Conservation (phyloP, 306 rosid species). For the Fragaria vesca region DNA sequence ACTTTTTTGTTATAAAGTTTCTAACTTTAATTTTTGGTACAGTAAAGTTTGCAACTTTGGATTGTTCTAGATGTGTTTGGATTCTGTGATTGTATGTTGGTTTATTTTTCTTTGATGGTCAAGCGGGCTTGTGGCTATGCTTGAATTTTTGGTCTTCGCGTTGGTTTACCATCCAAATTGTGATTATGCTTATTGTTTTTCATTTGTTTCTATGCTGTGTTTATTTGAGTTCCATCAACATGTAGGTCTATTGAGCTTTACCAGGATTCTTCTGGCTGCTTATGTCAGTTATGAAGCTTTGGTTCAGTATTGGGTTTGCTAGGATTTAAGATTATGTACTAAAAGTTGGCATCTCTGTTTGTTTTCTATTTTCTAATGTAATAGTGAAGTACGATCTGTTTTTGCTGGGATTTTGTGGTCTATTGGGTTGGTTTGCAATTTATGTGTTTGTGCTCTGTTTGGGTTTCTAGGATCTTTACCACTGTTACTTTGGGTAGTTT, state of each 20-base stretch:
- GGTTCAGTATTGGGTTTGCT: slow-evolving; percentile 14
- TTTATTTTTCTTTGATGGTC: not conserved
- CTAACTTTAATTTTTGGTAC: not conserved
- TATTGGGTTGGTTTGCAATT: not conserved
- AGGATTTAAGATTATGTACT: not conserved
- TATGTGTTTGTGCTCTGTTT: slow-evolving; percentile 4
- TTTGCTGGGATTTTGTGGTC: not conserved
- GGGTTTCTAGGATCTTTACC: not conserved
- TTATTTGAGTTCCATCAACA: slow-evolving; percentile 11
- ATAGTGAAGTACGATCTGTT: not conserved
- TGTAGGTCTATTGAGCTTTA: not conserved
- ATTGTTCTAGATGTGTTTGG: slow-evolving; percentile 13
- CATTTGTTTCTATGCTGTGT: not conserved
- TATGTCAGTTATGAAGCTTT: slow-evolving; percentile 14
- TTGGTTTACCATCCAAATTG: not conserved
- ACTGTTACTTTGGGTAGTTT: no score
- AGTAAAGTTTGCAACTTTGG: slow-evolving; percentile 9
- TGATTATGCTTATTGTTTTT: not conserved
- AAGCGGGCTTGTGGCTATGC: not conserved
- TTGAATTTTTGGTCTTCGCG: not conserved
- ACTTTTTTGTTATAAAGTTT: not conserved
- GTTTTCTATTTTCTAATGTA: not conserved
- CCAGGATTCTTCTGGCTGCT: slow-evolving; percentile 18
- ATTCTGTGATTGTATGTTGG: not conserved
- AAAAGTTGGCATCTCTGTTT: not conserved